Evolutionary conservation across 768 basidiomycete species (phyloP).

Genomic region (Podaxis sp.): DNA sequence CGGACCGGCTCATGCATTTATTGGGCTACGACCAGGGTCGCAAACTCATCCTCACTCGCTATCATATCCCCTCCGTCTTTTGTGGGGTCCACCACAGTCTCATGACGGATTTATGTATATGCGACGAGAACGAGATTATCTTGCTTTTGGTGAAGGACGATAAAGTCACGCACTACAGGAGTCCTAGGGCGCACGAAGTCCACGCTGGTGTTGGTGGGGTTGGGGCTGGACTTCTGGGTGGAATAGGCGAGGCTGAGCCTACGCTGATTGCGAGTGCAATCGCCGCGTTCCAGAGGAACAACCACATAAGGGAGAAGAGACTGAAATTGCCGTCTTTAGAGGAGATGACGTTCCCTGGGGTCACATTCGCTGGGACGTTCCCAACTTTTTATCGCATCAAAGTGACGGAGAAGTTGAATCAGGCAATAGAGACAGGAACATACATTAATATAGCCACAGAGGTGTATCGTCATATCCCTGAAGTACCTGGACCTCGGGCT

Average conservation of each 20-base stretch:
- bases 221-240: not conserved
- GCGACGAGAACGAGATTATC: conserved; percentile 5
- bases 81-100: conserved; percentile 3
- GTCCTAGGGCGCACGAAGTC: not conserved
- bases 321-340: not conserved
- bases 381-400: conserved; percentile 6
- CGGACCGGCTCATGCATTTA: not conserved
- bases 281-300: not conserved
- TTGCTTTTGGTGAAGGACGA: conserved; percentile 1
- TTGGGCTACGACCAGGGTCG: conserved; percentile 3
- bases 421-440: not conserved
- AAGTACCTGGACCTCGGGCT: not conserved
- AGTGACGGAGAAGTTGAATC: not conserved
- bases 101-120: not conserved
- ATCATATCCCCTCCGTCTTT: conserved; percentile 3
- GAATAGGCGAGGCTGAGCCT: not conserved
- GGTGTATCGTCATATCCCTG: conserved; percentile 1
- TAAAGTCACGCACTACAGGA: not conserved
- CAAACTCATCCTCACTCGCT: conserved; percentile 6
- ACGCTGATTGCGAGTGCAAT: conserved; percentile 1
- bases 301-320: not conserved
- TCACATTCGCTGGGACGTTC: not conserved
- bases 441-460: not conserved
- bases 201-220: not conserved
- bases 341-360: not conserved